A percentile compares a stretch with the other conserved stretches of the same genome.
Evolutionary conservation across 257 asterid species (phyloP).

Genomic region (Solanum microdontum): DNA sequence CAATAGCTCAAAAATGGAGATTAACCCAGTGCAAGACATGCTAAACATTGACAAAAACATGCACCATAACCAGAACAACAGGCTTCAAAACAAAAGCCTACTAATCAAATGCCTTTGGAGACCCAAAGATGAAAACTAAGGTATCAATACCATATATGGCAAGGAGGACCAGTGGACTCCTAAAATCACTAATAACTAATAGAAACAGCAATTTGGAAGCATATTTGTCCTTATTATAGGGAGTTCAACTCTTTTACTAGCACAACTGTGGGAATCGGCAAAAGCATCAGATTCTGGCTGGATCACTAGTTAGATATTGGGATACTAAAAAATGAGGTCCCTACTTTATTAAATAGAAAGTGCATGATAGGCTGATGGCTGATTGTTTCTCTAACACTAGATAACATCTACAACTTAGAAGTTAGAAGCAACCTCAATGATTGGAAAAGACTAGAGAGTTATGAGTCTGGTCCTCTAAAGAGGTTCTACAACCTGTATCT

Average conservation of each 20-base stretch:
- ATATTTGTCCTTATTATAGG: not conserved
- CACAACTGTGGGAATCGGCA: not conserved
- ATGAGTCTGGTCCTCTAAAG: not conserved
- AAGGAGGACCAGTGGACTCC: not conserved
- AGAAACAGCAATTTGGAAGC: not conserved
- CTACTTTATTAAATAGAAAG: not conserved
- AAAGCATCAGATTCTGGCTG: not conserved
- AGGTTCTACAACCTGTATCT: not conserved
- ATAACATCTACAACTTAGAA: not conserved
- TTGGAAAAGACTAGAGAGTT: not conserved
- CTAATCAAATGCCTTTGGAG: not conserved
- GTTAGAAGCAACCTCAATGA: not conserved
- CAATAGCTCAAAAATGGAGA: not conserved
- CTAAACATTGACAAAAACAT: not conserved
- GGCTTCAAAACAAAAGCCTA: not conserved
- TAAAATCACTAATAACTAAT: not conserved
- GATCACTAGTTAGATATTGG: not conserved
- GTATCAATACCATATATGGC: not conserved
- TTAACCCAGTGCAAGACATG: not conserved
- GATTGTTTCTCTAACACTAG: not conserved
- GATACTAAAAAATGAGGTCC: not conserved
- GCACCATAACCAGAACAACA: not conserved
- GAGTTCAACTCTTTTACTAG: not conserved
- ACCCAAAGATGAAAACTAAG: not conserved
- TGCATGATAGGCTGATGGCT: not conserved